Evolutionary conservation across 163 green algal genomes (phyloP).

Genomic region (Scenedesmus sp.): DNA sequence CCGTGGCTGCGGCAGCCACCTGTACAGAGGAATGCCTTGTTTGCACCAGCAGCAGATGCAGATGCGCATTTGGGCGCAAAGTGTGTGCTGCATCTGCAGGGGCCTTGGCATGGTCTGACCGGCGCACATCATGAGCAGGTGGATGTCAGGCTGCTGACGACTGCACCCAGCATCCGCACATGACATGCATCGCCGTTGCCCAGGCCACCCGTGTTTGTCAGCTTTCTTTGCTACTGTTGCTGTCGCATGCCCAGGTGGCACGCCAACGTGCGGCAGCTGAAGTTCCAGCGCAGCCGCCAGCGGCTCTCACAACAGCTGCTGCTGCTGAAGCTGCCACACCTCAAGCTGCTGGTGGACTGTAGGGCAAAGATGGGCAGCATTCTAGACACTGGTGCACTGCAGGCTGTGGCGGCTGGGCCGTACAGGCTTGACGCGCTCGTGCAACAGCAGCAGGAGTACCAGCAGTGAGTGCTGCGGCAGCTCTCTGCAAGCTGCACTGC

Average conservation of each 20-base stretch:
- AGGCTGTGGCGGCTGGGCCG: neutral
- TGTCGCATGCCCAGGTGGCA: constrained; percentile 24
- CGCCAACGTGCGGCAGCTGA: neutral
- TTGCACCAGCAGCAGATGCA: neutral
- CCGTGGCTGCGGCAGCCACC: neutral
- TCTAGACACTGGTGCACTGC: neutral
- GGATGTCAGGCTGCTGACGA: no score
- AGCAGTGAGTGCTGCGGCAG: constrained; percentile 1
- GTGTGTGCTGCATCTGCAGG: no score
- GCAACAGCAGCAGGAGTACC: constrained; percentile 41
- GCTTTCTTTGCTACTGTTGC: neutral
- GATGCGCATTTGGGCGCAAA: no score
- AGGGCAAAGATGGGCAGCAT: constrained; percentile 17
- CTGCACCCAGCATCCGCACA: neutral
- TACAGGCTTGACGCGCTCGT: constrained; percentile 39
- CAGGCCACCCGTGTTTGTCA: neutral
- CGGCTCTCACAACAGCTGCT: constrained; percentile 29
- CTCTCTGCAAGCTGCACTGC: neutral
- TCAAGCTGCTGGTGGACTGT: constrained; percentile 7
- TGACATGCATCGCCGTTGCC: neutral
- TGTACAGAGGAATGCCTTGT: neutral
- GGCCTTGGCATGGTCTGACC: no score
- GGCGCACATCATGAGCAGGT: no score
- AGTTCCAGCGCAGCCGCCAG: constrained; percentile 14
- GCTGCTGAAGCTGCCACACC: constrained; percentile 22